Evolutionary conservation across 768 basidiomycete genomes (phyloP).

Genomic region (Lactarius quietus): DNA sequence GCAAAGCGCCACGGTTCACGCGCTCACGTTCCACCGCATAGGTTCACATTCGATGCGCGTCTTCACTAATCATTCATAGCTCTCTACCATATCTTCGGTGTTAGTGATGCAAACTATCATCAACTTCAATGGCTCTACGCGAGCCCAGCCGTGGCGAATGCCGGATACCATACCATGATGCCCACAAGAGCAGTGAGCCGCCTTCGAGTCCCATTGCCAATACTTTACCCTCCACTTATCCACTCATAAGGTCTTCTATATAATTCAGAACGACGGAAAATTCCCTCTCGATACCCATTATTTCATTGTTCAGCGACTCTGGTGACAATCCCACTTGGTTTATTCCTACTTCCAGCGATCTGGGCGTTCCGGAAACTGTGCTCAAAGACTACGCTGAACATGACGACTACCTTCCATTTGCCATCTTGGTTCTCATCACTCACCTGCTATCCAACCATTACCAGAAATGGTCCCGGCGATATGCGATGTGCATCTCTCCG

Average conservation of each 20-base stretch:
- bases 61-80: not conserved
- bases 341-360: too few species aligned
- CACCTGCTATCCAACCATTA: too few species aligned
- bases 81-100: too few species aligned
- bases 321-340: constrained; percentile 72
- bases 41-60: constrained; percentile 31
- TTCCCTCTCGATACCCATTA: constrained; percentile 76
- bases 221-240: not conserved
- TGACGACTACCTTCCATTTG: too few species aligned
- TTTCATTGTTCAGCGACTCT: constrained; percentile 64
- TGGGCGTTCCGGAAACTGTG: too few species aligned
- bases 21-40: too few species aligned
- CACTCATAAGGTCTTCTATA: constrained; percentile 1
- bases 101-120: too few species aligned
- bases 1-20: constrained; percentile 80
- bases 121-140: constrained; percentile 68
- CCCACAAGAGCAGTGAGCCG: constrained; percentile 84
- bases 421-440: too few species aligned
- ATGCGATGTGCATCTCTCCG: too few species aligned
- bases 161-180: constrained; percentile 61
- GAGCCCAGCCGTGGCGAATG: constrained; percentile 86
- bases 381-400: too few species aligned
- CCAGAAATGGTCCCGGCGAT: too few species aligned
- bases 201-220: constrained; percentile 39
- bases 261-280: constrained; percentile 66